Percentiles rank a stretch among this genome's conserved stretches.
These are phyloP conservation scores for Coccomyxa subellipsoidea DNA, from an alignment of 163 green algal species.

Conservation along the genomic window DNA sequence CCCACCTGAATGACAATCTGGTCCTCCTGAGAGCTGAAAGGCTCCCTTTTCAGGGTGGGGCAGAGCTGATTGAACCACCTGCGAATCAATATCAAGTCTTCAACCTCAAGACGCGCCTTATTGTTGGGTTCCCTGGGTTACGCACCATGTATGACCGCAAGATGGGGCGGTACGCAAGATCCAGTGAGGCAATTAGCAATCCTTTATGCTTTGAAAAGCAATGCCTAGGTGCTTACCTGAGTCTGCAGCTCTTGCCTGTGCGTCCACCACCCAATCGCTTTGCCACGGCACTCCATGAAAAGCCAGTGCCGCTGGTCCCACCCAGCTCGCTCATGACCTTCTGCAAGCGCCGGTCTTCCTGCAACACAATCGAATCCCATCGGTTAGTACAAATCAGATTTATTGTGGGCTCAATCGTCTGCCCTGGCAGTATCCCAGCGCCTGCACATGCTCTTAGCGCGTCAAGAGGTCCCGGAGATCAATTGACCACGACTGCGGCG, in stretches of 20 bases:
- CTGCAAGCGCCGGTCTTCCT: background rate
- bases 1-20: constrained; percentile 4
- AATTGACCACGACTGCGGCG: background rate
- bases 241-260: constrained; percentile 5
- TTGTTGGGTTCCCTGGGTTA: background rate
- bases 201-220: too few relatives aligned
- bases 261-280: background rate
- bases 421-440: too few relatives aligned
- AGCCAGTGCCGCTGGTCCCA: background rate
- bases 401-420: too few relatives aligned
- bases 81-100: background rate
- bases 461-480: background rate
- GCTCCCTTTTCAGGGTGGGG: background rate
- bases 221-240: background rate
- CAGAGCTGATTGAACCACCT: constrained; percentile 6
- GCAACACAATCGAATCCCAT: too few relatives aligned
- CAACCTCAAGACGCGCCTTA: background rate
- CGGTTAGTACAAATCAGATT: too few relatives aligned
- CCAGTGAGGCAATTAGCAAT: background rate
- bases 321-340: background rate
- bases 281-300: background rate
- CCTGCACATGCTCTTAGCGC: background rate
- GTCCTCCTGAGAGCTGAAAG: background rate
- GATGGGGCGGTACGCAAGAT: background rate
- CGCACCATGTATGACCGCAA: background rate